Conservation (phyloP, 805 yeast species). For the Lachancea waltii region DNA sequence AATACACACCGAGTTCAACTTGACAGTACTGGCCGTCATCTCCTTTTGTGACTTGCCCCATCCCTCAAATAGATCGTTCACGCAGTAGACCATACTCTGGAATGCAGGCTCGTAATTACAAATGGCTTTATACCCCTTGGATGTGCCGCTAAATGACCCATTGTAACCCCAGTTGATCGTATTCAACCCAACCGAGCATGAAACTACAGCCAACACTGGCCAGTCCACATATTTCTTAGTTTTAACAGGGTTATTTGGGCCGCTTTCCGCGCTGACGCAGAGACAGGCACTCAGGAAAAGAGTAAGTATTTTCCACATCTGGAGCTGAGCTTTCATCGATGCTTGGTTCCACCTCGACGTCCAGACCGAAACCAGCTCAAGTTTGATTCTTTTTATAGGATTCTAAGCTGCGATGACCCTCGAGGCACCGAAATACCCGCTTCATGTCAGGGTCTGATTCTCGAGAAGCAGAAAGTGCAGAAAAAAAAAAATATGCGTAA, state of each 20-base stretch:
- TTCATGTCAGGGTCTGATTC: no score
- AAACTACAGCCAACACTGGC: neutral
- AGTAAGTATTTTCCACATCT: no score
- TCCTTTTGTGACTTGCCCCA: neutral
- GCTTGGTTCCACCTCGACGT: no score
- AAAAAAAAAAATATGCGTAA: no score
- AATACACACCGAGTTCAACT: neutral
- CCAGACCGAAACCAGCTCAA: no score
- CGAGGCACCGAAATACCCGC: no score
- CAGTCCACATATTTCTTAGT: neutral
- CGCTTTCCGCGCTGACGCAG: neutral
- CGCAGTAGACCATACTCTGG: neutral
- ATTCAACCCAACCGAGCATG: neutral
- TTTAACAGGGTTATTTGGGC: neutral
- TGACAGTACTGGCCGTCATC: neutral
- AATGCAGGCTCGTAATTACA: neutral
- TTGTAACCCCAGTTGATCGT: neutral
- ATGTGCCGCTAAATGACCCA: no score
- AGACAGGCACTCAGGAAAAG: no score
- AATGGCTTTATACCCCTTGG: neutral
- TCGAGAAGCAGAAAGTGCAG: no score
- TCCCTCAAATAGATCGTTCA: neutral
- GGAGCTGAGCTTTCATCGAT: no score
- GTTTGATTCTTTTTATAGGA: no score
- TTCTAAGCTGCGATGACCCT: no score